These are phyloP conservation scores for Conoideocrella luteorostrata DNA, from an alignment of 2,329 filamentous ascomycete genomes.

Conservation along the genomic window DNA sequence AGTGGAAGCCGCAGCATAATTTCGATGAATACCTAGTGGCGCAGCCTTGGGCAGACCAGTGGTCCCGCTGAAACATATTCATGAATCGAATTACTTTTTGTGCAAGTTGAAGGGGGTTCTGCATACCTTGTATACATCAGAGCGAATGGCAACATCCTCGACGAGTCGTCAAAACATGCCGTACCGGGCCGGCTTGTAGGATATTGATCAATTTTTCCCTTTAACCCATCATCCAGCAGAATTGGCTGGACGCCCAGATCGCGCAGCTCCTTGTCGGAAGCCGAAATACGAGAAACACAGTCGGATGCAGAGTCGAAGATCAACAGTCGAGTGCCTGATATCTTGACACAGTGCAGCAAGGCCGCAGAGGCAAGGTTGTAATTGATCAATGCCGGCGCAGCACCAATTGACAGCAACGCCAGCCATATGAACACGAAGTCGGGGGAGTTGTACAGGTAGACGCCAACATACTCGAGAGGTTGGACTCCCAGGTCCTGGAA, in stretches of 20 bases:
- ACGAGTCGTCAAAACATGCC: slow-evolving; percentile 5
- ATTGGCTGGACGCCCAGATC: neutral
- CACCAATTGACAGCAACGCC: slow-evolving; percentile 10
- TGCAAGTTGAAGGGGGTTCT: too few species aligned
- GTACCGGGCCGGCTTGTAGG: slow-evolving; percentile 2
- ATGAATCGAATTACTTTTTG: too few species aligned
- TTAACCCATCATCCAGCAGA: slow-evolving; percentile 1
- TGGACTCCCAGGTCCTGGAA: slow-evolving; percentile 6
- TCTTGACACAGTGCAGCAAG: slow-evolving; percentile 5
- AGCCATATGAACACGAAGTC: slow-evolving; percentile 9
- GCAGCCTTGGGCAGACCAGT: slow-evolving; percentile 9
- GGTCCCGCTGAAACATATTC: too few species aligned
- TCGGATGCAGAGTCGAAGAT: slow-evolving; percentile 6
- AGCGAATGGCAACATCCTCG: neutral
- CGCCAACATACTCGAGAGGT: slow-evolving; percentile 5
- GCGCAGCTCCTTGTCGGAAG: neutral
- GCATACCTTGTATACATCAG: slow-evolving; percentile 8
- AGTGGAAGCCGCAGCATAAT: neutral
- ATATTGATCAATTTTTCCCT: slow-evolving; percentile 1
- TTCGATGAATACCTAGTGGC: neutral
- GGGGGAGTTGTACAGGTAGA: slow-evolving; percentile 10
- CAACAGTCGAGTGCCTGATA: slow-evolving; percentile 4
- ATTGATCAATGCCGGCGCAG: slow-evolving; percentile 9
- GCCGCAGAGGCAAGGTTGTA: slow-evolving; percentile 8
- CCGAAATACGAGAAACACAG: slow-evolving; percentile 3